A percentile compares a stretch with the other conserved stretches of the same genome.
Evolutionary conservation across 176 grass and related monocot species (phyloP).

Genomic region (Oryza punctata): DNA sequence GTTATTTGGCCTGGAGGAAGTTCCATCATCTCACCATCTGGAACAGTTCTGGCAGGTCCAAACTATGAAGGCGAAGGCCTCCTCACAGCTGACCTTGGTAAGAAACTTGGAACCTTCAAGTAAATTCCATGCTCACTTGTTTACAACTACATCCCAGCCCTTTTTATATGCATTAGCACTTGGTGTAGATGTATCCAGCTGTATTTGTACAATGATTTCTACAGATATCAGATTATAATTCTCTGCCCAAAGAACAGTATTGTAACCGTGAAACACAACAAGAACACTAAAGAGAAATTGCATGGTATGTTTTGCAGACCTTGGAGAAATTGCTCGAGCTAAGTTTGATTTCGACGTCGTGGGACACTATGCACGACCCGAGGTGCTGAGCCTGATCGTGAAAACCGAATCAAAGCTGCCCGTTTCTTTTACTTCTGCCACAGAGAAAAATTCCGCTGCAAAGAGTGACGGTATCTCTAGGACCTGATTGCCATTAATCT

Average conservation of each 20-base stretch:
- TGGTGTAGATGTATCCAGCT: constrained; percentile 28
- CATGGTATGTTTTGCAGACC: constrained; percentile 49
- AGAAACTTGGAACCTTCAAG: background rate
- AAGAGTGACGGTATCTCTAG: background rate
- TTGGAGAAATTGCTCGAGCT: constrained; percentile 83
- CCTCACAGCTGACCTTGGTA: constrained; percentile 90
- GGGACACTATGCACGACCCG: constrained; percentile 85
- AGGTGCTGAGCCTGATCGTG: constrained; percentile 83
- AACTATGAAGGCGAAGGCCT: constrained; percentile 92
- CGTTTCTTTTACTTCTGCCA: constrained; percentile 62
- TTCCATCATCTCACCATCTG: constrained; percentile 83
- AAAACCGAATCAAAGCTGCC: constrained; percentile 57
- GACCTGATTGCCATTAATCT: background rate
- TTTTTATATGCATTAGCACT: background rate
- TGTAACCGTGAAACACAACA: background rate
- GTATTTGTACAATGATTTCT: background rate
- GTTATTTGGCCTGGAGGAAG: constrained; percentile 80
- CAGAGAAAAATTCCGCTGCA: constrained; percentile 20
- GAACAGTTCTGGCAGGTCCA: constrained; percentile 75
- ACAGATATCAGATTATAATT: background rate
- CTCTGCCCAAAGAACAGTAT: background rate
- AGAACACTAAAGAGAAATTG: constrained; percentile 3
- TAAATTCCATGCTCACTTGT: background rate
- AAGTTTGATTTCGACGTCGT: constrained; percentile 98
- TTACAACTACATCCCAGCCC: background rate